A percentile compares a stretch with the other conserved stretches of the same genome.
phyloP scores from a whole-genome alignment of 2,329 filamentous ascomycete species.

The Paraphoma sp. region DNA sequence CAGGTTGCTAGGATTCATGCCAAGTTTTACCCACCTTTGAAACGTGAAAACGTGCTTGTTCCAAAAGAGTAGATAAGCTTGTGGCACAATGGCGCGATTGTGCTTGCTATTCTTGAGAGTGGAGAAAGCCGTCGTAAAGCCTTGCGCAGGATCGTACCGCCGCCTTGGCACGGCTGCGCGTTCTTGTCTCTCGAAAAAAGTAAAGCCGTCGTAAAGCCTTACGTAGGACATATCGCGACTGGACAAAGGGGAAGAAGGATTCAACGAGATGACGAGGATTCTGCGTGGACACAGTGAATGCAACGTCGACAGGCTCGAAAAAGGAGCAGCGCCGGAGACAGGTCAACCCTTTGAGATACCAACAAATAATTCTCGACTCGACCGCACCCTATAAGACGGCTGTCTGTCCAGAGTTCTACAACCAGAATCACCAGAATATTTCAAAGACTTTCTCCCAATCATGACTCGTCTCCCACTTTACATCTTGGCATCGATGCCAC shows the following conservation, averaged over 20 bases:
- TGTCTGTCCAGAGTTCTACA: too few species aligned
- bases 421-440: not conserved
- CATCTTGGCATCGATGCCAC: conserved; percentile 18
- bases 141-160: not conserved
- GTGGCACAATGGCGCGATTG: not conserved
- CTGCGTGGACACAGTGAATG: not conserved
- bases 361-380: too few species aligned
- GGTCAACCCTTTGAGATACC: not conserved
- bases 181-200: too few species aligned
- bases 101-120: not conserved
- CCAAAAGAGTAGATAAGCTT: not conserved
- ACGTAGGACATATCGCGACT: too few species aligned
- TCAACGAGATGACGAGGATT: not conserved
- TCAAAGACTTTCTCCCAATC: not conserved
- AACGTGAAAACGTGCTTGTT: not conserved
- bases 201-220: too few species aligned
- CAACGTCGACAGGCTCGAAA: not conserved
- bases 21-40: not conserved
- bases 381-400: too few species aligned
- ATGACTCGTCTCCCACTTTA: conserved; percentile 10
- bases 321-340: not conserved
- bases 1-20: too few species aligned
- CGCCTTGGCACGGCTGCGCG: not conserved
- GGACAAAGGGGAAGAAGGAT: not conserved
- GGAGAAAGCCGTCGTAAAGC: not conserved